These are phyloP conservation scores for Lanmaoa pseudosensibilis DNA, from an alignment of 768 basidiomycete species.

Conservation along the genomic window DNA sequence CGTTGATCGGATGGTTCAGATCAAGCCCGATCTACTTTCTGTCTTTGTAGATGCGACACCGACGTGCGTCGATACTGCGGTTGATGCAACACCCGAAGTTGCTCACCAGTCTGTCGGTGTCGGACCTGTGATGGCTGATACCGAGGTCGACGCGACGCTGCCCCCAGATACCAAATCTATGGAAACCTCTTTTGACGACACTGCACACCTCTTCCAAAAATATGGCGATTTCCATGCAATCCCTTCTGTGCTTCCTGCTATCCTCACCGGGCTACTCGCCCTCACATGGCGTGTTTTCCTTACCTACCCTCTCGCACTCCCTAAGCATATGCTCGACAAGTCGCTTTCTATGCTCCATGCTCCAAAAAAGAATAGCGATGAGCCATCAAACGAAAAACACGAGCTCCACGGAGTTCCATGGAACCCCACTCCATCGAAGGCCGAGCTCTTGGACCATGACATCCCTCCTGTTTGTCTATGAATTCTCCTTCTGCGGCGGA, in stretches of 20 bases:
- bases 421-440: slow-evolving; percentile 29
- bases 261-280: slow-evolving; percentile 41
- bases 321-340: slow-evolving; percentile 41
- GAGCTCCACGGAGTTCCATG: slow-evolving; percentile 28
- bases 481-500: slow-evolving; percentile 38
- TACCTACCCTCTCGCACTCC: slow-evolving; percentile 50
- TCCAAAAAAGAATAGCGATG: slow-evolving; percentile 29
- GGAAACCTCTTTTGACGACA: slow-evolving; percentile 26
- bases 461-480: slow-evolving; percentile 51
- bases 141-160: slow-evolving; percentile 36
- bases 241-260: slow-evolving; percentile 29
- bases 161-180: slow-evolving; percentile 19
- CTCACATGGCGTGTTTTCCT: slow-evolving; percentile 50
- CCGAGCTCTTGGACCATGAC: slow-evolving; percentile 32
- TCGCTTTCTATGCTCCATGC: slow-evolving; percentile 36
- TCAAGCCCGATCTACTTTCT: slow-evolving; percentile 38
- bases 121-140: slow-evolving; percentile 26
- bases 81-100: slow-evolving; percentile 44
- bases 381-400: slow-evolving; percentile 29
- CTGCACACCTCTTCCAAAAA: slow-evolving; percentile 21
- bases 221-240: slow-evolving; percentile 33
- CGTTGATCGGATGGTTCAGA: slow-evolving; percentile 41
- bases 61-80: slow-evolving; percentile 40
- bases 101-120: slow-evolving; percentile 36
- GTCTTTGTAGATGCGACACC: slow-evolving; percentile 57